Base-by-base conservation (phyloP, 495 filamentous ascomycete genomes). In the Annulohypoxylon maeteangense region DNA sequence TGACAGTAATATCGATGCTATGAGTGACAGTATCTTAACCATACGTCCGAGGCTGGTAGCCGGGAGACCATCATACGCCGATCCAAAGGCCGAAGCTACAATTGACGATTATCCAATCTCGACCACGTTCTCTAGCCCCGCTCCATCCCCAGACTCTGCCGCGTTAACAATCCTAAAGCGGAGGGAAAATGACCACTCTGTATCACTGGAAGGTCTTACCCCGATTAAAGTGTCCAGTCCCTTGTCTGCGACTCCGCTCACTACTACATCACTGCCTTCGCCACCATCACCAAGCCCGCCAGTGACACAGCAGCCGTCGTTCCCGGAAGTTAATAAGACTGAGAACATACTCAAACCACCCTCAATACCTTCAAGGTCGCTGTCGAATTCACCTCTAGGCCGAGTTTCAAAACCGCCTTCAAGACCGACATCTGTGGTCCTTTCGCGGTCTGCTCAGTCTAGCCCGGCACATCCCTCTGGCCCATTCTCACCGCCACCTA, bases 91-190 rank as follows among this genome's bases (percentile, higher is more conserved):
- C 0, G 71, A 74, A 38, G 70, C 76, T 56, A 72, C 69, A 5
- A 32, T 73, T 1, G 65, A 79, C 29, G 76, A 71, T 16, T 68
- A 72, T 57, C 40, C 72, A 5, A 51, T 77, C 5, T 74, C 75
- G 0, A 74, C 74, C 7, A 76, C 76, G 1, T 81, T 81, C 55
- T 77, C 79, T 1, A 80, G 75, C 22, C 78, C 79, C 0, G 70
- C 73, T 0, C 76, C 78, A 0, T 75, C 75, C 11, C 75, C 68
- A 22, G 79, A 74, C 65, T 60, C 42, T 16, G 72, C 75, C 1
- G 72, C 76, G 2, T 72, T 69, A 0, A 72, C 74, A 7, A 62
- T 82, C 7, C 72, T 78, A 38, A 76, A 67, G 25, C 68, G 79
- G 1, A 82, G 77, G 50, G 77, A 81, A 62, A 78, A 75, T 44